A percentile compares a stretch with the other conserved stretches of the same genome.
Evolutionary conservation across 192 early-diverging fungal species (phyloP).

Genomic region (Coemansia sp.): DNA sequence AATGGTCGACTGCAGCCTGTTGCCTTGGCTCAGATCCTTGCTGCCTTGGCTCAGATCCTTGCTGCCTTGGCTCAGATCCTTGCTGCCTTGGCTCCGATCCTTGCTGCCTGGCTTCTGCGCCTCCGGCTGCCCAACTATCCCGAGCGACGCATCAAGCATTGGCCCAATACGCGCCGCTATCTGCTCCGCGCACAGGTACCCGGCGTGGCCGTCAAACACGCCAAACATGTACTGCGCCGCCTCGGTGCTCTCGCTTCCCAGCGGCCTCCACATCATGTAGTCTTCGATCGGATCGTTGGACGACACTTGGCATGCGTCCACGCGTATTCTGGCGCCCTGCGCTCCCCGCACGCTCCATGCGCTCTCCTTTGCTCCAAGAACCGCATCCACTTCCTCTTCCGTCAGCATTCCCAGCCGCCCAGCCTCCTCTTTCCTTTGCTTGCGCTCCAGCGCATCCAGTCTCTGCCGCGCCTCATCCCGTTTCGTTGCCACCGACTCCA

Average conservation of each 20-base stretch:
- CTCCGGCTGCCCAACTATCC: neutral
- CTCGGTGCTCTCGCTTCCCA: slow-evolving; percentile 4
- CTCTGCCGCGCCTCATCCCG: slow-evolving; percentile 22
- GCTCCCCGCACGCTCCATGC: slow-evolving; percentile 19
- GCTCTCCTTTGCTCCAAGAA: slow-evolving; percentile 36
- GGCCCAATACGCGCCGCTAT: slow-evolving; percentile 37
- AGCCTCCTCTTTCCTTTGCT: slow-evolving; percentile 23
- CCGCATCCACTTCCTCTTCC: slow-evolving; percentile 36
- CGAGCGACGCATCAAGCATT: slow-evolving; percentile 36
- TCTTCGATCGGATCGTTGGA: slow-evolving; percentile 54
- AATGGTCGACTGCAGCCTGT: slow-evolving; percentile 16
- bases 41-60: too few relatives aligned
- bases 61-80: too few relatives aligned
- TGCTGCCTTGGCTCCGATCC: too few relatives aligned
- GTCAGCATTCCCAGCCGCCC: slow-evolving; percentile 28
- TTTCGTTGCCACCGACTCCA: slow-evolving; percentile 42
- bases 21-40: neutral
- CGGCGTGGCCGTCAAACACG: slow-evolving; percentile 41
- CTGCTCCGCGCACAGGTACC: slow-evolving; percentile 43
- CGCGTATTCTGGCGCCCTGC: slow-evolving; percentile 8
- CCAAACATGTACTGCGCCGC: slow-evolving; percentile 35
- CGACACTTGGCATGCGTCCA: slow-evolving; percentile 51
- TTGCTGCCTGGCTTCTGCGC: too few relatives aligned
- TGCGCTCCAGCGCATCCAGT: slow-evolving; percentile 20
- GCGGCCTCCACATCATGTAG: slow-evolving; percentile 31